Evolutionary conservation across 2,329 filamentous ascomycete species (phyloP).

Genomic region (Fonsecaea multimorphosa): DNA sequence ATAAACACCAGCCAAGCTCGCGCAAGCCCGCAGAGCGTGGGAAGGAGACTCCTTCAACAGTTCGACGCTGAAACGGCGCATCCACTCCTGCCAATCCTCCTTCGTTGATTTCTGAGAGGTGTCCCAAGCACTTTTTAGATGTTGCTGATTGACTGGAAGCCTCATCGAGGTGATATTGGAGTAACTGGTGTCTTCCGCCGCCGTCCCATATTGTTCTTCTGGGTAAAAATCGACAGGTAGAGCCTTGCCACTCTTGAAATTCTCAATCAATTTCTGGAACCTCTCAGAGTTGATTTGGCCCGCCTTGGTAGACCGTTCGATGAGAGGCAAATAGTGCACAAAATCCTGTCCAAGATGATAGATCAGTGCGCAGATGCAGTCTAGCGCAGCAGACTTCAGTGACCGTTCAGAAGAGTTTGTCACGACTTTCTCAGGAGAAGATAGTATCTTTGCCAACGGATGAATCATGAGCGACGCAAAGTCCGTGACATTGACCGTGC

Average conservation of each 20-base stretch:
- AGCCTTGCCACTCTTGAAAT: conserved; percentile 91
- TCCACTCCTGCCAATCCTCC: conserved; percentile 99
- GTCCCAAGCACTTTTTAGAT: conserved; percentile 96
- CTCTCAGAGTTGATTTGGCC: conserved; percentile 87
- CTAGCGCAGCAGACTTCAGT: conserved; percentile 80
- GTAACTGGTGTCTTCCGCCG: conserved; percentile 69
- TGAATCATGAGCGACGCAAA: conserved; percentile 97
- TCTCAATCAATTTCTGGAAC: conserved; percentile 89
- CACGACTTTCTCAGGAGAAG: conserved; percentile 57
- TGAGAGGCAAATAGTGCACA: conserved; percentile 87
- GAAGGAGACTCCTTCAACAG: conserved; percentile 94
- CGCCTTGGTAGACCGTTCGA: conserved; percentile 81
- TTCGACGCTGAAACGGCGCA: conserved; percentile 93
- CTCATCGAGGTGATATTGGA: conserved; percentile 69
- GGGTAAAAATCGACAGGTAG: conserved; percentile 94
- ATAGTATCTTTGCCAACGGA: conserved; percentile 75
- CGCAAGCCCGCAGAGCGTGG: conserved; percentile 90
- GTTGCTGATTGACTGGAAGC: conserved; percentile 94
- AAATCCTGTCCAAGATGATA: conserved; percentile 97
- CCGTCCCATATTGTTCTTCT: conserved; percentile 77
- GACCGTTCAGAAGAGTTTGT: conserved; percentile 67
- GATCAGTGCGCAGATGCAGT: conserved; percentile 92
- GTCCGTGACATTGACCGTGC: conserved; percentile 96
- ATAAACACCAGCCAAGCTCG: conserved; percentile 87
- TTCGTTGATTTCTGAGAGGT: conserved; percentile 95